A percentile compares a stretch with the other conserved stretches of the same genome.
phyloP scores from a whole-genome alignment of 2,329 filamentous ascomycete genomes.

The Aspergillus quadricinctus region DNA sequence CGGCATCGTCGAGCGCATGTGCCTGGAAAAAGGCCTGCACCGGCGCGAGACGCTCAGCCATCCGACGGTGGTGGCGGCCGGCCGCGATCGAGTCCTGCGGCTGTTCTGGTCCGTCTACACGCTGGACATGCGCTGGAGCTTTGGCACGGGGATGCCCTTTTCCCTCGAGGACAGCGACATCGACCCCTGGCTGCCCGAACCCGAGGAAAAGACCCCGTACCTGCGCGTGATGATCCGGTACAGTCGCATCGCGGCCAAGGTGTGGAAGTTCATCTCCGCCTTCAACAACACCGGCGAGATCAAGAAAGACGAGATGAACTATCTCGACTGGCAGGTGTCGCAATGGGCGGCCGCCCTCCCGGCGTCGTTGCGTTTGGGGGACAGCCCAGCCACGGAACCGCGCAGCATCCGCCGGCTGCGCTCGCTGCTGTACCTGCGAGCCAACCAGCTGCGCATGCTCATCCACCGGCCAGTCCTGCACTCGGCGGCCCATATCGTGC shows the following conservation, averaged over 20 bases:
- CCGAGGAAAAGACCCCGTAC: conserved; percentile 61
- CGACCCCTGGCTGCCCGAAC: conserved; percentile 71
- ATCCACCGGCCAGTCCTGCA: conserved; percentile 84
- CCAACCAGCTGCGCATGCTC: conserved; percentile 84
- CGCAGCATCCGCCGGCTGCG: conserved; percentile 69
- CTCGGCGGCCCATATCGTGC: conserved; percentile 67
- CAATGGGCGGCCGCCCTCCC: conserved; percentile 76
- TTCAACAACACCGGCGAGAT: conserved; percentile 62
- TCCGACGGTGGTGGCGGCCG: conserved; percentile 61
- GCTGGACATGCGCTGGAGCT: conserved; percentile 82
- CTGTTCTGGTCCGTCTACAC: conserved; percentile 86
- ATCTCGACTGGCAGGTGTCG: conserved; percentile 75
- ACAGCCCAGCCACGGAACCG: conserved; percentile 37
- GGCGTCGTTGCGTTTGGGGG: conserved; percentile 54
- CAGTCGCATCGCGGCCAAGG: conserved; percentile 73
- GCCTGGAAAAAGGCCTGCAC: conserved; percentile 77
- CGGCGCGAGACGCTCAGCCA: conserved; percentile 66
- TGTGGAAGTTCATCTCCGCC: conserved; percentile 77
- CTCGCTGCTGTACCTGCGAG: conserved; percentile 78
- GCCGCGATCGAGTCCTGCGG: conserved; percentile 63
- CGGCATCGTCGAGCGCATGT: conserved; percentile 75
- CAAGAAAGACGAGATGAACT: conserved; percentile 69
- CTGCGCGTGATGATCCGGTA: conserved; percentile 84
- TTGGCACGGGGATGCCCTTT: conserved; percentile 81
- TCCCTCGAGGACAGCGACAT: conserved; percentile 79